Evolutionary conservation across 192 early-diverging fungal species (phyloP).

Genomic region (Rhizophagus prolifer): DNA sequence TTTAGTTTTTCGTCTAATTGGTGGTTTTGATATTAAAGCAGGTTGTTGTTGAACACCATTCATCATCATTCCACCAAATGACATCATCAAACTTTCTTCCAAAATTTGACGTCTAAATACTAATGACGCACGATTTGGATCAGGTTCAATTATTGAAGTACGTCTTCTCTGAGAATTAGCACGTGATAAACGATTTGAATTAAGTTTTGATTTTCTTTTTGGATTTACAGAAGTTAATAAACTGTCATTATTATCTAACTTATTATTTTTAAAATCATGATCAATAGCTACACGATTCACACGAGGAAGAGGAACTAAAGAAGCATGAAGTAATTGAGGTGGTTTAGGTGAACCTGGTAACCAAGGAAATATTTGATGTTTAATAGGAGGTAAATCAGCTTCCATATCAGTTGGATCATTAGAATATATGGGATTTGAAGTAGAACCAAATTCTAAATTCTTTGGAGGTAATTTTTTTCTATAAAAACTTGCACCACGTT

Average conservation of each 20-base stretch:
- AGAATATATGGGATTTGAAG: conserved; percentile 24
- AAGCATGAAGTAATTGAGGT: conserved; percentile 29
- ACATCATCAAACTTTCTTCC: conserved; percentile 32
- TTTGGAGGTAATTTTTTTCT: neutral
- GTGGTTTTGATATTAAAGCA: neutral
- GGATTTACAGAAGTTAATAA: neutral
- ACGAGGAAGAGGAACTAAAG: conserved; percentile 24
- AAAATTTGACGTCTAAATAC: conserved; percentile 20
- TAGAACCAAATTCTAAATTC: conserved; percentile 16
- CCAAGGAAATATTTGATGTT: conserved; percentile 1
- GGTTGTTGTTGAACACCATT: neutral
- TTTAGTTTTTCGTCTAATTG: conserved; percentile 24
- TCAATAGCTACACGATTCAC: neutral
- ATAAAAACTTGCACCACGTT: neutral
- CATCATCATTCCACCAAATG: conserved; percentile 4
- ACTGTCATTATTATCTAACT: too few relatives aligned
- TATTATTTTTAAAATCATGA: neutral
- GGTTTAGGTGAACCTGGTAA: conserved; percentile 14
- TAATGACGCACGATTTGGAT: conserved; percentile 8
- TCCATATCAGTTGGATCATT: conserved; percentile 32
- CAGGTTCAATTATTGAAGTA: conserved; percentile 4
- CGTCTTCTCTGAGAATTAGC: conserved; percentile 15
- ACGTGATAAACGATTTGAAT: conserved; percentile 10
- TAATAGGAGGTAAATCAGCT: conserved; percentile 4
- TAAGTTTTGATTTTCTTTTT: conserved; percentile 2